Conservation (phyloP, 2,329 filamentous ascomycete genomes). For the Hansfordia pulvinata region DNA sequence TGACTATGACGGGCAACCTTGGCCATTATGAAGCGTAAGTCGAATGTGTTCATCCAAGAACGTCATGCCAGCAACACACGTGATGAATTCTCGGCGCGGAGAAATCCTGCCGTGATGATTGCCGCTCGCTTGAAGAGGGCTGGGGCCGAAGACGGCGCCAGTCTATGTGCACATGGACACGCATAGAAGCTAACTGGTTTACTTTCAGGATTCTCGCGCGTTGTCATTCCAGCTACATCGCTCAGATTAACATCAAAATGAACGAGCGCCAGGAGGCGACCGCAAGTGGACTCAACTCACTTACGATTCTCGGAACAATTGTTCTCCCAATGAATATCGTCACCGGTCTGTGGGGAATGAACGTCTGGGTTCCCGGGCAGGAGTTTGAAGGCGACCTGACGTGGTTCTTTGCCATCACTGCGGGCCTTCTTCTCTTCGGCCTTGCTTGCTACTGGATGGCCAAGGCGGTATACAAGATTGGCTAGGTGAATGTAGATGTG, state of each 20-base stretch:
- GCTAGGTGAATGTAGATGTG: too few species aligned
- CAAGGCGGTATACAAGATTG: constrained; percentile 72
- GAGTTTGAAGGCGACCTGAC: constrained; percentile 59
- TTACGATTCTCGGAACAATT: constrained; percentile 93
- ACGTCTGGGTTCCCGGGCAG: constrained; percentile 90
- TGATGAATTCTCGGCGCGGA: too few species aligned
- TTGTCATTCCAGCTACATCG: constrained; percentile 94
- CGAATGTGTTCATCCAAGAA: too few species aligned
- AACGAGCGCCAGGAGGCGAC: constrained; percentile 95
- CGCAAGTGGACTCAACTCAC: constrained; percentile 82
- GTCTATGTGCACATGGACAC: too few species aligned
- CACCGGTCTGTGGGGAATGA: constrained; percentile 98
- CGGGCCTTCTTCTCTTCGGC: constrained; percentile 65
- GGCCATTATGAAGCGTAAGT: constrained; percentile 90
- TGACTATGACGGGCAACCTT: constrained; percentile 96
- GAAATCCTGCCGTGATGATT: too few species aligned
- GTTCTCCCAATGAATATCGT: constrained; percentile 99
- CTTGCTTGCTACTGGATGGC: constrained; percentile 68
- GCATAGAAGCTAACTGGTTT: too few species aligned
- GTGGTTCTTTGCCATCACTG: constrained; percentile 68
- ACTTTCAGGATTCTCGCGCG: constrained; percentile 63
- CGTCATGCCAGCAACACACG: too few species aligned
- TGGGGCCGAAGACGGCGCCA: too few species aligned
- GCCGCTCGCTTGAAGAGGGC: too few species aligned
- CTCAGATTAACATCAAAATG: constrained; percentile 98